Percentiles rank a stretch among this genome's conserved stretches.
Conservation (phyloP, 2,329 filamentous ascomycete species). For the Ophiognomonia clavigignenti-juglandacearum region DNA sequence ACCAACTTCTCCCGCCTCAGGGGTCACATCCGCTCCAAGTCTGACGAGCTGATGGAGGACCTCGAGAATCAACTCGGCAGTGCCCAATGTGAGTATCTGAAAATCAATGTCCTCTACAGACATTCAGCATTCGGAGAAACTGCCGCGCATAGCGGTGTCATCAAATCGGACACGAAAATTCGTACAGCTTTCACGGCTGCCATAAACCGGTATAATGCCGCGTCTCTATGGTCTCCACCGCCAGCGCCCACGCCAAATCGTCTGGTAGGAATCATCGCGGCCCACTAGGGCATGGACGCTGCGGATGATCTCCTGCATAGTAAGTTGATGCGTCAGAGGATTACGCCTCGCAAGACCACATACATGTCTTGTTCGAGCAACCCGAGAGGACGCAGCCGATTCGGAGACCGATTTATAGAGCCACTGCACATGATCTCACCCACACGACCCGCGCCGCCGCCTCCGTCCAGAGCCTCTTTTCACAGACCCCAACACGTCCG, state of each 20-base stretch:
- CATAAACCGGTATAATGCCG: conserved; percentile 42
- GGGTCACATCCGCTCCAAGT: conserved; percentile 32
- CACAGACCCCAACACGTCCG: background rate
- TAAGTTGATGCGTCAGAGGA: conserved; percentile 13
- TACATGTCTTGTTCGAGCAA: conserved; percentile 7
- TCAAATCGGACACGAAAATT: conserved; percentile 40
- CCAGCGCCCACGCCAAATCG: conserved; percentile 30
- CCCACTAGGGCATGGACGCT: conserved; percentile 43
- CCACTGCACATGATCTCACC: background rate
- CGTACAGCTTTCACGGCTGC: conserved; percentile 48
- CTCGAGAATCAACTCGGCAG: conserved; percentile 53
- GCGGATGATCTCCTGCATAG: conserved; percentile 37
- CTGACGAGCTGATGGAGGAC: conserved; percentile 54
- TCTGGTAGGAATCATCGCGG: conserved; percentile 39
- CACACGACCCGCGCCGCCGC: background rate
- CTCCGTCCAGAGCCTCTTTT: background rate
- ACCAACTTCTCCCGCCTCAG: conserved; percentile 2
- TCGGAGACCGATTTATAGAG: background rate
- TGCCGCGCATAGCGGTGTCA: conserved; percentile 25
- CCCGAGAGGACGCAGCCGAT: background rate
- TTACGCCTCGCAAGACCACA: conserved; percentile 14
- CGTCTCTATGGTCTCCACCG: conserved; percentile 48
- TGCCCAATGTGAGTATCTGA: conserved; percentile 43
- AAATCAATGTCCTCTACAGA: conserved; percentile 47
- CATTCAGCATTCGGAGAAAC: conserved; percentile 49